Evolutionary conservation across 306 rosid genomes (phyloP).

Genomic region (Corylus americana): DNA sequence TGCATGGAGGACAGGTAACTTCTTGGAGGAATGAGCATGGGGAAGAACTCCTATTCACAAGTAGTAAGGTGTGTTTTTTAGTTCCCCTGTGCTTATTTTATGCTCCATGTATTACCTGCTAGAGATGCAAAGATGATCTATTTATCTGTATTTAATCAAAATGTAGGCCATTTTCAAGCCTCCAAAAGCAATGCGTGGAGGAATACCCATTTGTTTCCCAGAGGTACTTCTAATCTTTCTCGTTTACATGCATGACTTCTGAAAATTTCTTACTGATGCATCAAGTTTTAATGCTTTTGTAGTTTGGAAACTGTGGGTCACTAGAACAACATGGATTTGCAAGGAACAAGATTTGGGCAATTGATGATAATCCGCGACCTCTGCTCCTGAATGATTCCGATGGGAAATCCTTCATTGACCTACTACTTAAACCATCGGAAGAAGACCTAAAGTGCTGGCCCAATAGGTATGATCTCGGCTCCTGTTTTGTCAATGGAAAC

Average conservation of each 20-base stretch:
- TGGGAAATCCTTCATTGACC: slow-evolving; percentile 66
- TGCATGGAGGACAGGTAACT: slow-evolving; percentile 88
- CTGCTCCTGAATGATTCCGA: slow-evolving; percentile 47
- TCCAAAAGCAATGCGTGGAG: slow-evolving; percentile 83
- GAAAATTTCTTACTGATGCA: slow-evolving; percentile 11
- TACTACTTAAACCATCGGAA: slow-evolving; percentile 75
- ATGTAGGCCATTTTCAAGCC: slow-evolving; percentile 67
- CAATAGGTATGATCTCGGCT: slow-evolving; percentile 39
- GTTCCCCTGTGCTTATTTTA: not conserved
- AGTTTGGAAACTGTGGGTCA: slow-evolving; percentile 90
- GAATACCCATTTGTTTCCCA: slow-evolving; percentile 88
- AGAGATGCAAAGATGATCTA: slow-evolving; percentile 24
- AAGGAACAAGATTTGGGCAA: slow-evolving; percentile 80
- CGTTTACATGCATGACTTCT: slow-evolving; percentile 13
- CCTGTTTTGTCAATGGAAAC: not conserved
- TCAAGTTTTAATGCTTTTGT: slow-evolving; percentile 25
- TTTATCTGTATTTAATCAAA: slow-evolving; percentile 16
- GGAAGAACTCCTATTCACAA: slow-evolving; percentile 89
- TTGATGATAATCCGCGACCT: slow-evolving; percentile 76
- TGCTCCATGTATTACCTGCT: not conserved
- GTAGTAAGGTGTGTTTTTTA: slow-evolving; percentile 62
- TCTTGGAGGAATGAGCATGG: slow-evolving; percentile 89
- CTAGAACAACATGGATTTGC: slow-evolving; percentile 89
- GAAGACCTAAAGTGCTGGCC: slow-evolving; percentile 87
- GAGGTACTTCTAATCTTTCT: slow-evolving; percentile 52